Evolutionary conservation across 1,284 basidiomycete species (phyloP), one percentile per base, ranked within the genome.

Genomic region (Marasmius tenuissimus): DNA sequence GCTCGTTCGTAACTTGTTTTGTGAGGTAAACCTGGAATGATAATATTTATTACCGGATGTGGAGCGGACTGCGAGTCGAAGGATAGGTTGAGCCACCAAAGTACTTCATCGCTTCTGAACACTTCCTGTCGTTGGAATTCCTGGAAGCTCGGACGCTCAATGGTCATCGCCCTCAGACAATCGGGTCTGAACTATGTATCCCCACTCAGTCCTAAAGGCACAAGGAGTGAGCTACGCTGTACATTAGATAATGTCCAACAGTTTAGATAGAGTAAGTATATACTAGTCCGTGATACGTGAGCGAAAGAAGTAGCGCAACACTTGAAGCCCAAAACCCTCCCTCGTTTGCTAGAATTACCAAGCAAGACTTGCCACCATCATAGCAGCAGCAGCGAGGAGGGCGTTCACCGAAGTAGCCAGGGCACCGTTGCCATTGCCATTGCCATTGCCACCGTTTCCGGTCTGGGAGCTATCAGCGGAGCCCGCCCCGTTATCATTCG

Each of bases 371-470:
- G 38, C 34, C 11, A 10, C 52, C 20, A 38, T 37, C 34, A 54
- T 18, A 4, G 34, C 52, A 33, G 38, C 16, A 14, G n/a, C 52
- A 3, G 34, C 34, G 12, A 34, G 12, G 14, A 54, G 12, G 9
- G 8, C 52, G 38, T 37, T 37, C 34, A 20, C 34, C 38, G 52
- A 38, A 54, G 37, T 35, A 10, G 27, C n/a, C 4, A 38, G 7
- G n/a, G 33, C 52, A 18, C 52, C 52, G 35, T 54, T 54, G 27
- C 27, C 27, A 27, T 38, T 54, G 20, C 52, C 52, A 27, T 20
- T 61, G 11, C 27, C 63, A 72, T 71, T 57, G 67, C 33, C 33
- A 27, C 50, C 52, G 18, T 51, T 40, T 9, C 49, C 59, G n/a
- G 52, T 60, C 3, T 55, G 39, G 1, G 59, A 54, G n/a, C 55